Evolutionary conservation across 169 alveolate species (phyloP).

Genomic region (Eimeria falciformis): DNA sequence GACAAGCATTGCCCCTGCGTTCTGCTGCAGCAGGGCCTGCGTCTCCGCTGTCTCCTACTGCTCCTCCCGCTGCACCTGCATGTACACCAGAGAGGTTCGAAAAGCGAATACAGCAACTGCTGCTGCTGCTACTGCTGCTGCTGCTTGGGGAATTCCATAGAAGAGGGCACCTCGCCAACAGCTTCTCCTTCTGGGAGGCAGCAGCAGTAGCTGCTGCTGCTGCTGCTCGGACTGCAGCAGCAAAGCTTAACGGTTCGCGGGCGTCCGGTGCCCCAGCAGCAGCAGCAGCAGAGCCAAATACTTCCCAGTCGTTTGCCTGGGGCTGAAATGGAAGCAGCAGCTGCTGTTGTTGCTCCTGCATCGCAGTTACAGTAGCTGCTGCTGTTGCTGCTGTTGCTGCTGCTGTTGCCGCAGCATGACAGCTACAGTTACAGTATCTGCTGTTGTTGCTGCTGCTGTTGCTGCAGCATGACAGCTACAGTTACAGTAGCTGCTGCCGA

Average conservation of each 20-base stretch:
- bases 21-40: not conserved
- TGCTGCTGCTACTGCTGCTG: not conserved
- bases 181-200: not conserved
- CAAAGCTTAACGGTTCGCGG: not conserved
- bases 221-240: conserved; percentile 30
- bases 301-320: not conserved
- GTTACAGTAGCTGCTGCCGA: not conserved
- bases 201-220: conserved; percentile 33
- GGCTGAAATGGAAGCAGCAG: not conserved
- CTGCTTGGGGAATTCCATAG: conserved; percentile 8
- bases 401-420: not conserved
- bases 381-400: not conserved
- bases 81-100: not conserved
- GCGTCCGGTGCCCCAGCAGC: not conserved
- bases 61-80: not conserved
- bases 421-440: no score
- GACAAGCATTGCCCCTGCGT: not conserved
- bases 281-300: not conserved
- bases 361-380: not conserved
- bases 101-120: not conserved
- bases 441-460: no score
- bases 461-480: no score
- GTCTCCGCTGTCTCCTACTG: not conserved
- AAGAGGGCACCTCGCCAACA: not conserved
- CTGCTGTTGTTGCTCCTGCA: not conserved